Evolutionary conservation across 2,329 filamentous ascomycete species (phyloP).

Genomic region (Pseudogymnoascus sp.): DNA sequence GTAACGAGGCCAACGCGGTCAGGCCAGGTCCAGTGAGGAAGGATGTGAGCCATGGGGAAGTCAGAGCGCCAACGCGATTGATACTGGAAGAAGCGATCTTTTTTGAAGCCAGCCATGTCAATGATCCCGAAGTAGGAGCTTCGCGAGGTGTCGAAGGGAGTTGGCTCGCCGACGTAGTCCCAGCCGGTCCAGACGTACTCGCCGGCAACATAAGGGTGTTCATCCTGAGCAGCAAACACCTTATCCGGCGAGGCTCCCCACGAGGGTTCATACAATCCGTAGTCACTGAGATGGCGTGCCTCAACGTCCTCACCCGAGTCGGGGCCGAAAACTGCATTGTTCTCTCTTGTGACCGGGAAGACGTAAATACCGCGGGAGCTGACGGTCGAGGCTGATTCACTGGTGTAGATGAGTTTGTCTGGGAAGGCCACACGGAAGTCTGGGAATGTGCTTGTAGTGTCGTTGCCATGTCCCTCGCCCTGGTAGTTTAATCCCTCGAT

Average conservation of each 20-base stretch:
- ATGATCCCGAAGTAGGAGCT: conserved; percentile 51
- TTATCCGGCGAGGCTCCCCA: conserved; percentile 47
- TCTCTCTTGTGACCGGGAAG: conserved; percentile 41
- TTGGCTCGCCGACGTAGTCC: conserved; percentile 45
- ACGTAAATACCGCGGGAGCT: conserved; percentile 46
- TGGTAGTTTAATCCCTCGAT: conserved; percentile 50
- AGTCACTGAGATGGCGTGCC: conserved; percentile 38
- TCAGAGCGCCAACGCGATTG: conserved; percentile 47
- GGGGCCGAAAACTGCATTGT: conserved; percentile 33
- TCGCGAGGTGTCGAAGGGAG: conserved; percentile 40
- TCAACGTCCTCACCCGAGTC: conserved; percentile 34
- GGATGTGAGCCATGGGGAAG: conserved; percentile 42
- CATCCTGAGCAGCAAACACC: conserved; percentile 44
- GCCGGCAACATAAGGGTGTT: conserved; percentile 43
- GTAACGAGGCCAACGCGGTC: conserved; percentile 40
- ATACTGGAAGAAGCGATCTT: conserved; percentile 49
- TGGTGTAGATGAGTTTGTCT: conserved; percentile 39
- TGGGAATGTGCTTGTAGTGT: conserved; percentile 31
- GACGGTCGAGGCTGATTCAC: conserved; percentile 39
- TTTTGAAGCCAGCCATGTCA: conserved; percentile 50
- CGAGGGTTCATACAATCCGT: conserved; percentile 43
- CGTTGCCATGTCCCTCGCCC: conserved; percentile 40
- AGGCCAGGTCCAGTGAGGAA: conserved; percentile 52
- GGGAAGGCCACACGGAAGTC: conserved; percentile 40
- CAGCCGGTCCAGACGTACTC: conserved; percentile 48